These are phyloP conservation scores for Eimeria maxima DNA, from an alignment of 169 alveolate species.

Conservation along the genomic window DNA sequence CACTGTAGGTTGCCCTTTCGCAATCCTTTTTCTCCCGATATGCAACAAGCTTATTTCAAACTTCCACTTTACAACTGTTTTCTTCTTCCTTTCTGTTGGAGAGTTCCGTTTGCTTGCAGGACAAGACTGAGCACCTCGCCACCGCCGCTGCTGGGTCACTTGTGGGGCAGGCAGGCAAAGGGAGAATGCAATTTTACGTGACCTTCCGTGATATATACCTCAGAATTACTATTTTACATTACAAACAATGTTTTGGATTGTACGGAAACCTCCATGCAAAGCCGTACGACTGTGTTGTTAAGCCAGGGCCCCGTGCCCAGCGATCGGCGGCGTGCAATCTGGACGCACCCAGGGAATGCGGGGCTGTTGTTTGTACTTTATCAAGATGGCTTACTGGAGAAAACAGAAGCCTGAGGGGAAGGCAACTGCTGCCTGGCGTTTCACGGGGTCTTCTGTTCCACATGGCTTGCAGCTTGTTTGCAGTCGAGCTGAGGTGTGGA, in stretches of 20 bases:
- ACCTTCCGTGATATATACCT: background rate
- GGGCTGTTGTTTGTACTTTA: slow-evolving; percentile 32
- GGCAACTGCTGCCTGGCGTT: slow-evolving; percentile 16
- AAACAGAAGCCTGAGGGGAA: background rate
- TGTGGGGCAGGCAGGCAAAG: slow-evolving; percentile 31
- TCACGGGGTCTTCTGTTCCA: slow-evolving; percentile 53
- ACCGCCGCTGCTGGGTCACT: background rate
- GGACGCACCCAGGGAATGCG: slow-evolving; percentile 64
- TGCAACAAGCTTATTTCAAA: background rate
- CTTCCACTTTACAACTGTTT: background rate
- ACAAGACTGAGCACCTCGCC: slow-evolving; percentile 6
- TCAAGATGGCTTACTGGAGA: background rate
- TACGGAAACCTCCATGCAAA: background rate
- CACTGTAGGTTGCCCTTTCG: background rate
- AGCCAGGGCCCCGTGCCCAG: slow-evolving; percentile 27
- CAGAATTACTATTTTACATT: background rate
- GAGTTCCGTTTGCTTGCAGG: background rate
- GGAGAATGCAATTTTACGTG: background rate
- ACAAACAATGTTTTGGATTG: background rate
- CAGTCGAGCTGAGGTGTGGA: slow-evolving; percentile 22
- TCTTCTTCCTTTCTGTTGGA: background rate
- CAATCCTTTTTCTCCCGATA: background rate
- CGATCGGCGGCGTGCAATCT: slow-evolving; percentile 32
- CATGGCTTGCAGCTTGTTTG: slow-evolving; percentile 27
- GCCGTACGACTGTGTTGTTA: background rate